Evolutionary conservation across 129 eudicot species (phyloP), one percentile per base, ranked within the genome.

Genomic region (Lactuca sativa): DNA sequence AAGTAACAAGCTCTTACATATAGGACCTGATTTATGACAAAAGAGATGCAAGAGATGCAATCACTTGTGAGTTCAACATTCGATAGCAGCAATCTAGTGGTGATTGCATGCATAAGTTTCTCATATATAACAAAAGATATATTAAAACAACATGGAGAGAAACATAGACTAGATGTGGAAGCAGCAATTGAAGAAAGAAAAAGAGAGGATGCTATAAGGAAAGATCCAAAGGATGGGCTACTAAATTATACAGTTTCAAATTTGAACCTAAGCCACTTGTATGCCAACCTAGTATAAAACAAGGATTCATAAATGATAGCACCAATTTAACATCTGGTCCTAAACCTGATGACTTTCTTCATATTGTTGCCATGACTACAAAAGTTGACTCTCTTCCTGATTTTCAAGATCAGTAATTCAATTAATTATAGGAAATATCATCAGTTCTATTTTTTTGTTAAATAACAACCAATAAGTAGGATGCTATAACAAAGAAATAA

Each of bases 81-180:
- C 74, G 99, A 95, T 72, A 90, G 99, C 83, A 87, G 96, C 86
- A 90, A 90, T 58, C 92, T 95, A 68, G 91, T 95, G 43, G 82
- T 95, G 64, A 95, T 93, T 76, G 99, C 99, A 63, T 95, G 97
- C 85, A 69, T 95, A 86, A 93, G 97, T 76, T 90, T 81, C 76
- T 74, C 83, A n/a, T 64, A 66, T 44, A 82, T 90, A 63, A 90
- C 92, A 21, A 88, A 95, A 73, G 87, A 84, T 55, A 82, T 77
- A 63, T 63, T 95, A 72, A 83, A 87, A 71, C 56, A 68, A 56
- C 80, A 87, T 54, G 80, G 99, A 74, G 61, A 79, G 32, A 95
- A 85, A 78, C 97, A 95, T 78, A 85, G 95, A 41, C 97, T 96
- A 5, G 72, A 88, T 71, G 86, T 95, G 63, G 64, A 85, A 57